Conservation (phyloP, 768 basidiomycete genomes). For the Termitomyces sp. region DNA sequence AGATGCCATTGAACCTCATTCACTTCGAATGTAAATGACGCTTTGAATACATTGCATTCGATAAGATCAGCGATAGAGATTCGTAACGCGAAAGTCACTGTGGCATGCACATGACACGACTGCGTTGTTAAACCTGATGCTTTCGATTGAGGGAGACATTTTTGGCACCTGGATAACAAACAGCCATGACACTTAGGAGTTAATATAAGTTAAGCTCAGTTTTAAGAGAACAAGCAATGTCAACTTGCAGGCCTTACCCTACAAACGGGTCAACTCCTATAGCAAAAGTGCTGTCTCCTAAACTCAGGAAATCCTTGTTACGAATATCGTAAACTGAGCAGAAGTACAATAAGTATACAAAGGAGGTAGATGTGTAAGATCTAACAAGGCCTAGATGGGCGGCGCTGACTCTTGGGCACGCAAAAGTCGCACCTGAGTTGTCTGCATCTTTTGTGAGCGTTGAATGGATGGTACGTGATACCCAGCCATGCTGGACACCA, state of each 20-base stretch:
- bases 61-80: too few relatives aligned
- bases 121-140: too few relatives aligned
- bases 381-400: neutral
- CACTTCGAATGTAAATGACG: too few relatives aligned
- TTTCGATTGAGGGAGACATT: neutral
- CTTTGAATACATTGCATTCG: too few relatives aligned
- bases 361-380: neutral
- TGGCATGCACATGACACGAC: too few relatives aligned
- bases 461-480: slow-evolving; percentile 47
- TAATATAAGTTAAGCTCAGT: neutral
- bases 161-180: neutral
- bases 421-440: slow-evolving; percentile 28
- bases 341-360: neutral
- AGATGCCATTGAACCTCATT: too few relatives aligned
- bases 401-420: slow-evolving; percentile 1
- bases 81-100: too few relatives aligned
- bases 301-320: neutral
- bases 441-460: slow-evolving; percentile 40
- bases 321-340: neutral
- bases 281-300: too few relatives aligned
- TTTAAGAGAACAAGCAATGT: neutral
- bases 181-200: neutral
- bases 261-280: too few relatives aligned
- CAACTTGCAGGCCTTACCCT: too few relatives aligned
- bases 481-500: slow-evolving; percentile 36